These are phyloP conservation scores for Aspergillus fumigatiaffinis DNA, from an alignment of 2,329 filamentous ascomycete species.

Conservation along the genomic window DNA sequence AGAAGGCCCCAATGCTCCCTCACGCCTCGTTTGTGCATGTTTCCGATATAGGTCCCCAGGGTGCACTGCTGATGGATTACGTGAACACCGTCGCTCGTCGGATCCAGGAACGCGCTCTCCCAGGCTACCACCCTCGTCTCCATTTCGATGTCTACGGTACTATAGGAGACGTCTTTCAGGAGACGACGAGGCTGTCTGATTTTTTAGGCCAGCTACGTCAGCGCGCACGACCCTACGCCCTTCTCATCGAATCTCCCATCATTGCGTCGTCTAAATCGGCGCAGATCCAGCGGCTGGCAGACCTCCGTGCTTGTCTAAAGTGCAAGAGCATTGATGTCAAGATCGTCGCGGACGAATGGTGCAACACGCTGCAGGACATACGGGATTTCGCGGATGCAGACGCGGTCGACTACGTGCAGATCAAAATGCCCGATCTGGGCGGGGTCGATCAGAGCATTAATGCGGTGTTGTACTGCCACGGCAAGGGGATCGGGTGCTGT, in stretches of 20 bases:
- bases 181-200: constrained; percentile 1
- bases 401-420: constrained; percentile 16
- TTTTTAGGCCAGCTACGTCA: constrained; percentile 7
- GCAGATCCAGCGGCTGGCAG: constrained; percentile 9
- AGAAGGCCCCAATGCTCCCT: constrained; percentile 11
- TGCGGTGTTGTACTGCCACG: constrained; percentile 14
- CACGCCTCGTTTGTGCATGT: constrained; percentile 17
- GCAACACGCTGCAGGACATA: constrained; percentile 16
- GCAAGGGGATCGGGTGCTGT: constrained; percentile 12
- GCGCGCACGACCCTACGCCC: constrained; percentile 11
- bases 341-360: constrained; percentile 17
- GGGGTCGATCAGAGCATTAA: constrained; percentile 15
- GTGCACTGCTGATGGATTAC: constrained; percentile 9
- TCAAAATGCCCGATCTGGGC: constrained; percentile 19
- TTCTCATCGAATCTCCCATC: constrained; percentile 16
- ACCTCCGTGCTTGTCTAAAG: constrained; percentile 2
- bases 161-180: constrained; percentile 10
- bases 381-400: constrained; percentile 13
- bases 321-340: constrained; percentile 3
- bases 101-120: constrained; percentile 4
- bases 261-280: constrained; percentile 11
- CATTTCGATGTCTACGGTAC: constrained; percentile 19
- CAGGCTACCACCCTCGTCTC: constrained; percentile 11
- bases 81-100: constrained; percentile 9
- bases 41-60: constrained; percentile 10